These are phyloP conservation scores for Cercophora scortea DNA, from an alignment of 495 filamentous ascomycete genomes.

Conservation along the genomic window DNA sequence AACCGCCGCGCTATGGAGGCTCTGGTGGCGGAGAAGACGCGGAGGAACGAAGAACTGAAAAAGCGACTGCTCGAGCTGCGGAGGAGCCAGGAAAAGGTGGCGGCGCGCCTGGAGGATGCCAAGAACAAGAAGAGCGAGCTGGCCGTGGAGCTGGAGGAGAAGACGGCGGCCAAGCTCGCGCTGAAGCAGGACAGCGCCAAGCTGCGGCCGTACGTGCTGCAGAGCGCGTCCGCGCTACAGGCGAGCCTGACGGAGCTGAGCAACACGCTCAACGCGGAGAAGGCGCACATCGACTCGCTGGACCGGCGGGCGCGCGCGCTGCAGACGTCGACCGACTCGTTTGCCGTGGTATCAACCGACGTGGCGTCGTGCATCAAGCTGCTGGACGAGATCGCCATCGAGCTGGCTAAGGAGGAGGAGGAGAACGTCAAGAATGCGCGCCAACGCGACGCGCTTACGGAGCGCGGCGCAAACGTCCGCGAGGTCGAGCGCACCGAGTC, in stretches of 20 bases:
- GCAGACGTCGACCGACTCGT: slow-evolving; percentile 88
- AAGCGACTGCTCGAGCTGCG: slow-evolving; percentile 67
- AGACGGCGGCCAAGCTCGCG: slow-evolving; percentile 52
- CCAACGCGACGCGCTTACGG: slow-evolving; percentile 79
- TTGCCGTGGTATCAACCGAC: slow-evolving; percentile 72
- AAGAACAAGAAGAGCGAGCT: slow-evolving; percentile 65
- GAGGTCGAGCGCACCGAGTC: slow-evolving; percentile 86
- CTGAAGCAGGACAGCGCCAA: slow-evolving; percentile 75
- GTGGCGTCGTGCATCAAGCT: slow-evolving; percentile 79
- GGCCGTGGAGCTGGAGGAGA: slow-evolving; percentile 69
- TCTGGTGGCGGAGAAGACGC: slow-evolving; percentile 71
- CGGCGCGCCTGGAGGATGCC: slow-evolving; percentile 66
- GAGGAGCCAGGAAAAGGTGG: slow-evolving; percentile 68
- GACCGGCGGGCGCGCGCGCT: slow-evolving; percentile 79
- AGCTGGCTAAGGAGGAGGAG: slow-evolving; percentile 85
- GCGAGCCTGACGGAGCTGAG: slow-evolving; percentile 72
- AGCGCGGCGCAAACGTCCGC: slow-evolving; percentile 77
- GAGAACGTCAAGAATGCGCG: slow-evolving; percentile 67
- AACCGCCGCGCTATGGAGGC: slow-evolving; percentile 69
- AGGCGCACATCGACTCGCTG: slow-evolving; percentile 73
- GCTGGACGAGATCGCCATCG: slow-evolving; percentile 75
- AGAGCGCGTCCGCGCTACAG: slow-evolving; percentile 77
- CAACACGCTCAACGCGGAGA: slow-evolving; percentile 66
- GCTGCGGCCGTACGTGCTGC: slow-evolving; percentile 81
- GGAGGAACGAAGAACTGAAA: slow-evolving; percentile 78